Percentiles rank a stretch among this genome's conserved stretches.
Evolutionary conservation across 129 eudicot genomes (phyloP).

Genomic region (Helichrysum umbraculigerum): DNA sequence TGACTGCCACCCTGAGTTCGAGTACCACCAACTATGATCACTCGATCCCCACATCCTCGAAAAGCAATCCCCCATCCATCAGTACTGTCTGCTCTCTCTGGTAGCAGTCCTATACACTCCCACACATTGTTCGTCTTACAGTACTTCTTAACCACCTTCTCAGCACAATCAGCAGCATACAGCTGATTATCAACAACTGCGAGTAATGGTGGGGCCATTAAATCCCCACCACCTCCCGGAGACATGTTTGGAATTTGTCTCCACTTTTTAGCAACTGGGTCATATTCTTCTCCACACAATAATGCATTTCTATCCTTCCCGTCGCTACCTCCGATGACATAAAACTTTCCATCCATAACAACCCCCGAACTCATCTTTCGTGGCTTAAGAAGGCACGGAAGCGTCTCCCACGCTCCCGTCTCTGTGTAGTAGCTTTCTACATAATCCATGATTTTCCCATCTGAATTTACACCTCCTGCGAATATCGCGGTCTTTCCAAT

Average conservation of each 20-base stretch:
- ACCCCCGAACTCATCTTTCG: constrained; percentile 80
- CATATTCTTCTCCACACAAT: constrained; percentile 67
- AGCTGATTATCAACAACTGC: constrained; percentile 66
- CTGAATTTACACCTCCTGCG: constrained; percentile 65
- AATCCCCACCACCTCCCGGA: constrained; percentile 29
- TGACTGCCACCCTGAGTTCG: constrained; percentile 33
- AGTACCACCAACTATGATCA: constrained; percentile 69
- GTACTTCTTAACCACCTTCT: constrained; percentile 56
- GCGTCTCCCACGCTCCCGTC: constrained; percentile 53
- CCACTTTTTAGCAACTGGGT: constrained; percentile 46
- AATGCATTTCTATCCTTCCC: constrained; percentile 44
- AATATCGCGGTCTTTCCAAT: constrained; percentile 69
- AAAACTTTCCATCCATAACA: constrained; percentile 83
- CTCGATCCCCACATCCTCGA: constrained; percentile 61
- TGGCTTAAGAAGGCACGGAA: constrained; percentile 58
- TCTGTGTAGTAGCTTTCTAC: constrained; percentile 73
- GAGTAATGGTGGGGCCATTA: constrained; percentile 67
- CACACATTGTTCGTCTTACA: constrained; percentile 43
- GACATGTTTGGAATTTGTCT: constrained; percentile 57
- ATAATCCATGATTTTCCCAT: constrained; percentile 42
- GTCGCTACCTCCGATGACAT: constrained; percentile 77
- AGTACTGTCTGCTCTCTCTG: constrained; percentile 48
- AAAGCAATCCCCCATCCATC: constrained; percentile 77
- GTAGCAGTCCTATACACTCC: constrained; percentile 55
- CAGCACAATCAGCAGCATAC: constrained; percentile 61